These are phyloP conservation scores for Epichloe baconii DNA, from an alignment of 2,329 filamentous ascomycete genomes.

Conservation along the genomic window DNA sequence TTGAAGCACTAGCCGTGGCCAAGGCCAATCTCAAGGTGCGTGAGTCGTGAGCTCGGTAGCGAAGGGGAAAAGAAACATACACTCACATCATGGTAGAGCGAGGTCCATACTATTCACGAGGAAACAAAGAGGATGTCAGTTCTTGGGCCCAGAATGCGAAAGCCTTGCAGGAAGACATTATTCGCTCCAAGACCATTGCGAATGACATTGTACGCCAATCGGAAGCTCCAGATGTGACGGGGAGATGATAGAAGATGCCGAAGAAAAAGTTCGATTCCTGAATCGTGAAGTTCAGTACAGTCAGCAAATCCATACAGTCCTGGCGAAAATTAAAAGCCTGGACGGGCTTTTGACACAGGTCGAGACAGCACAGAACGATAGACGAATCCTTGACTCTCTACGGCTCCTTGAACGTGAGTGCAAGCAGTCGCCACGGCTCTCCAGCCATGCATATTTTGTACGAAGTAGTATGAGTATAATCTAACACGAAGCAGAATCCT, in stretches of 20 bases:
- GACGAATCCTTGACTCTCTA: conserved; percentile 43
- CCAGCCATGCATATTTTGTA: neutral
- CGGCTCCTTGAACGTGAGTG: conserved; percentile 42
- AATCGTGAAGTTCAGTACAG: conserved; percentile 46
- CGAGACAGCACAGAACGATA: conserved; percentile 40
- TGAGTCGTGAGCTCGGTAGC: neutral
- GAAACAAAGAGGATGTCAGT: conserved; percentile 66
- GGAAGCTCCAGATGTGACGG: conserved; percentile 45
- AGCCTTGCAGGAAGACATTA: conserved; percentile 73
- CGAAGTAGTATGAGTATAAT: neutral
- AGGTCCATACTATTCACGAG: conserved; percentile 65
- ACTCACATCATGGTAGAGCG: conserved; percentile 22
- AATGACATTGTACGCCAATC: conserved; percentile 69
- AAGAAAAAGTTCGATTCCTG: conserved; percentile 43
- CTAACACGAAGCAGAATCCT: conserved; percentile 32
- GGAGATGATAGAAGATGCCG: conserved; percentile 37
- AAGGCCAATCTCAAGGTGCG: conserved; percentile 27
- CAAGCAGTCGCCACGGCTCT: neutral
- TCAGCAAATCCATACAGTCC: conserved; percentile 37
- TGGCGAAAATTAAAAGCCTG: conserved; percentile 41
- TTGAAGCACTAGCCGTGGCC: conserved; percentile 23
- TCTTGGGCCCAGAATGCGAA: conserved; percentile 79
- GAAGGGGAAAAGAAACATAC: neutral
- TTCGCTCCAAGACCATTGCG: conserved; percentile 64
- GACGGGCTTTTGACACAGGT: conserved; percentile 50